Conservation (phyloP, 331 rosid species). For the Quercus lobata region DNA sequence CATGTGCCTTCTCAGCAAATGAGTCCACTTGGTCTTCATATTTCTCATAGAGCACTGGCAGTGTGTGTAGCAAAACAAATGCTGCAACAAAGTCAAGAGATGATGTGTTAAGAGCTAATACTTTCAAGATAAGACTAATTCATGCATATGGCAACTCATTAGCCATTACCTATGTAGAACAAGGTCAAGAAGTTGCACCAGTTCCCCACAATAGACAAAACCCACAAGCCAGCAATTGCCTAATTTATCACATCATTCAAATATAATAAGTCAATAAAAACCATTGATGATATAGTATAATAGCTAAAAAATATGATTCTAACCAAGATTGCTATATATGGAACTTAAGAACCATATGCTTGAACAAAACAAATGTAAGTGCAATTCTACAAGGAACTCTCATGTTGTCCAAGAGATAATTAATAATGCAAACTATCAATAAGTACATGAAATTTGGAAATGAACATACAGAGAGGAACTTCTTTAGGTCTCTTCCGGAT, state of each 20-base stretch:
- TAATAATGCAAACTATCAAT: neutral
- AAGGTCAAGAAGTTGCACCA: constrained; percentile 75
- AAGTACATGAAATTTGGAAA: neutral
- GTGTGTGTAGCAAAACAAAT: constrained; percentile 67
- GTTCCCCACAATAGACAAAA: constrained; percentile 58
- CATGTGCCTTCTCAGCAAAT: constrained; percentile 71
- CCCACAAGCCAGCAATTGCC: constrained; percentile 92
- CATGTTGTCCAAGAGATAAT: neutral
- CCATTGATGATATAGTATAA: neutral
- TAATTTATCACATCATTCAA: constrained; percentile 11
- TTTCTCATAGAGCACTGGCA: constrained; percentile 81
- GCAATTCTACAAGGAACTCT: neutral
- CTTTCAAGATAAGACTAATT: neutral
- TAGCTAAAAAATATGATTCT: neutral
- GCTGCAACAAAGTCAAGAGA: constrained; percentile 42
- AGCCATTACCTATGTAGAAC: constrained; percentile 70
- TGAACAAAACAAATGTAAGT: neutral
- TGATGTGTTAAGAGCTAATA: neutral
- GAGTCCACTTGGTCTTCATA: constrained; percentile 68
- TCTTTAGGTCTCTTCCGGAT: constrained; percentile 84
- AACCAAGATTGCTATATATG: neutral
- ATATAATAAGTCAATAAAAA: neutral
- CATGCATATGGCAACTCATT: neutral
- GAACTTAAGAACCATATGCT: neutral
- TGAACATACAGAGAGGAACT: constrained; percentile 70